Evolutionary conservation across 345 rosid genomes (phyloP), one percentile per base, ranked within the genome.

Genomic region (Populus deltoides): DNA sequence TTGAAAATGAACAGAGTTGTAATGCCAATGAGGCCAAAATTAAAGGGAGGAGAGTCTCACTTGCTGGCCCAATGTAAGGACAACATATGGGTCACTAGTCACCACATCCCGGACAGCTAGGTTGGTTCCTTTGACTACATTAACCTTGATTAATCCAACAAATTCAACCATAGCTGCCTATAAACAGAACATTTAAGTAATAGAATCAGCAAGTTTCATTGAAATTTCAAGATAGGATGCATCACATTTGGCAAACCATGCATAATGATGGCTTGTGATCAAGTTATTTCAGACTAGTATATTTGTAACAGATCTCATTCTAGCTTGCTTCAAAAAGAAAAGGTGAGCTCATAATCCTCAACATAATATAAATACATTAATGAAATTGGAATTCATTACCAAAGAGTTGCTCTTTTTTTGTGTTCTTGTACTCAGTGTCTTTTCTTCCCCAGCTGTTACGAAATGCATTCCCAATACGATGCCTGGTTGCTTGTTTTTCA

Each of bases 131-230:
- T 83, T 94, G 66, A 93, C 98, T 38, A 97, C 99, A 80, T 91
- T 97, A 75, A 94, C 98, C 89, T 92, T 92, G 72, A 97, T 89
- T 75, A 97, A 87, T 55, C 99, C 99, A 76, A 97, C 83, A 84
- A 97, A 97, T 87, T 94, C 99, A 77, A 97, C 87, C 99, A 97
- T 97, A 59, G 94, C 95, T 74, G 91, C 97, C 99, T 97, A 79
- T 83, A 89, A 80, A 81, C 78, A 80, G 80, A 29, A 77, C 45
- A 79, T 51, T 68, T 18, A 41, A 73, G 10, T 53, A 78, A 55
- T 20, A 38, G 69, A 78, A 72, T 81, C 75, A 84, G 72, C 24
- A 62, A 61, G 10, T 47, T 75, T 68, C 18, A 24, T 29, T 5
- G n/a, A 66, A 38, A 35, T 31, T 38, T 70, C 47, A 51, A 53